phyloP scores from a whole-genome alignment of 805 yeast genomes.

The Yarrowia osloensis region DNA sequence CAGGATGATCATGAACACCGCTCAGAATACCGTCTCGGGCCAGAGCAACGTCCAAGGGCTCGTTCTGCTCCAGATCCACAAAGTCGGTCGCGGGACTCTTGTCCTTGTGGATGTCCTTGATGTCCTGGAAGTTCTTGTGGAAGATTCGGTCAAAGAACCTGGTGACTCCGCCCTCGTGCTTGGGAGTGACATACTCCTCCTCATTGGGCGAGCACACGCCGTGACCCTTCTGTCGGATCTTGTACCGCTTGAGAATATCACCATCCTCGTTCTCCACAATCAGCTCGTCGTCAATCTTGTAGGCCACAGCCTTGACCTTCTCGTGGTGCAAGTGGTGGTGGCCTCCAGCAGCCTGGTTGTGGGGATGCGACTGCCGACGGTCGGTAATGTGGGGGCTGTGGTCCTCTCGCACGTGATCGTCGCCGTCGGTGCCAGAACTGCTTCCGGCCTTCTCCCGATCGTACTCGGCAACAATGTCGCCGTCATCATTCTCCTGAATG shows the following conservation, averaged over 20 bases:
- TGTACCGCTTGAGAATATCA: conserved; percentile 81
- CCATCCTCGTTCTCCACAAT: conserved; percentile 91
- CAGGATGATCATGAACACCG: not conserved
- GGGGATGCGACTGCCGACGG: conserved; percentile 11
- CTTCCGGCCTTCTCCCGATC: conserved; percentile 31
- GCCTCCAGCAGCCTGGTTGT: conserved; percentile 1
- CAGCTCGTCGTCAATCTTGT: conserved; percentile 72
- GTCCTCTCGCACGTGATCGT: not conserved
- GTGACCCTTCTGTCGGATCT: conserved; percentile 47
- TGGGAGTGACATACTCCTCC: not conserved
- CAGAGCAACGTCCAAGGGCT: conserved; percentile 24
- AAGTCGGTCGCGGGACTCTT: conserved; percentile 20
- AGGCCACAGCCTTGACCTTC: conserved; percentile 59
- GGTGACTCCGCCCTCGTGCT: conserved; percentile 6
- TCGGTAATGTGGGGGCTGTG: conserved; percentile 1
- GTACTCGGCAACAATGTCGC: conserved; percentile 9
- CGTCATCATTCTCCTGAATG: conserved; percentile 5
- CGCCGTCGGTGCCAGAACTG: conserved; percentile 17
- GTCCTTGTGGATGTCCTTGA: conserved; percentile 20
- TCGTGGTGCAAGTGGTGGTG: conserved; percentile 30
- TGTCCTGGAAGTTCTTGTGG: conserved; percentile 15
- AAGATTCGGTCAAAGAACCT: not conserved
- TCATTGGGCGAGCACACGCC: not conserved
- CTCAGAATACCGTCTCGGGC: conserved; percentile 9
- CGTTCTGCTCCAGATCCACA: conserved; percentile 24